Base-by-base conservation (phyloP, 164 flowering plant species). In the Liquidambar formosana region DNA sequence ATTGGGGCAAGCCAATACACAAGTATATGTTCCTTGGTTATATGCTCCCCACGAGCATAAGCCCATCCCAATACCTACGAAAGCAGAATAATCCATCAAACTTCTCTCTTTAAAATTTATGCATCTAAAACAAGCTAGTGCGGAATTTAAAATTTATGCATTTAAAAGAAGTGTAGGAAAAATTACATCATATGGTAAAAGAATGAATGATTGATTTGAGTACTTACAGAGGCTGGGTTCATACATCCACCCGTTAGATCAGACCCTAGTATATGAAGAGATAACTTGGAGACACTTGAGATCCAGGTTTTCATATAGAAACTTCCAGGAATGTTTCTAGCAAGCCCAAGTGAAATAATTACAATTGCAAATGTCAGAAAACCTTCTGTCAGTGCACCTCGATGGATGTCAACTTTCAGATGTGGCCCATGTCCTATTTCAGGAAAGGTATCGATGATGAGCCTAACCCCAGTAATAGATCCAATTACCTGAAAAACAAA, bases 1-100 rank as follows among this genome's bases (percentile, higher is more conserved):
- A 95, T 52, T 0, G 99, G 99, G 11, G 96, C 99, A 72, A 95
- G 89, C 97, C 99, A 95, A 64, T 95, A 95, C 8, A 95, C 99
- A 63, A 83, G 76, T 64, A 95, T 70, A 74, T 92, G 97, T 78
- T 95, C 96, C 80, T 86, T 95, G 15, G 92, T 85, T 63, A 87
- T 79, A 73, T 95, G 92, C 65, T 91, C 92, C 11, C 97, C 93
- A 19, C 91, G 86, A 67, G 95, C 94, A 76, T 84, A 91, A n/a
- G 97, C 97, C 90, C 93, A 88, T 67, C 86, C 86, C 82, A 79
- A 79, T 28, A 79, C 86, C 86, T 83, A 25, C 19, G 4, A 75
- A 11, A 58, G 33, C 27, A 16, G 41, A 51, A 14, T 12, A 10
- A 38, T 6, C 15, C 18, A 48, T 27, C 23, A 43, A 11, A 56